phyloP scores from a whole-genome alignment of 371 early-diverging fungal genomes.

The Coemansia sp. region DNA sequence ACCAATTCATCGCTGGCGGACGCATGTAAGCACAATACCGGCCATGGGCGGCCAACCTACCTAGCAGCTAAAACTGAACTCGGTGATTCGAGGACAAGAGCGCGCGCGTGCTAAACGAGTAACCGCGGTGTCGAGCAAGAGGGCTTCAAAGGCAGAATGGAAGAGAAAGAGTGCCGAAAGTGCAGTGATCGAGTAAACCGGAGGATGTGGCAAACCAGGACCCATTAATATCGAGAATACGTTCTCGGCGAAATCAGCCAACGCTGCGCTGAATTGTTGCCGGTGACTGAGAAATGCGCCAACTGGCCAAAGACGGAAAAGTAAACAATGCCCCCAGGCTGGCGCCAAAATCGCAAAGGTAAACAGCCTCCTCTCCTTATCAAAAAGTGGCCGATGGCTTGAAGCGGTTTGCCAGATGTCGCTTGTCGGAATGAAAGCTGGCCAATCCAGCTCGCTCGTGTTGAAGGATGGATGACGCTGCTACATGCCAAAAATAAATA shows the following conservation, averaged over 20 bases:
- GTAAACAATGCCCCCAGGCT: slow-evolving; percentile 15
- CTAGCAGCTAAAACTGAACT: background rate
- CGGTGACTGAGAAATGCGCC: slow-evolving; percentile 3
- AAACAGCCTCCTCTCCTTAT: slow-evolving; percentile 4
- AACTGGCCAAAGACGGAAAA: slow-evolving; percentile 3
- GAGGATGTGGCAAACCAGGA: background rate
- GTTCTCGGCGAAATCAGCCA: slow-evolving; percentile 7
- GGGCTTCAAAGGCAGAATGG: background rate
- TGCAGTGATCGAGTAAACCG: slow-evolving; percentile 6
- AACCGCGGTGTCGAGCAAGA: background rate
- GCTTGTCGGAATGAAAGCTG: slow-evolving; percentile 1
- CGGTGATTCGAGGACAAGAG: background rate
- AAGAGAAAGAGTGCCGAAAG: background rate
- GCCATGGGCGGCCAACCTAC: background rate
- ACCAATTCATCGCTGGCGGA: background rate
- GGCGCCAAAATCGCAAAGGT: slow-evolving; percentile 6
- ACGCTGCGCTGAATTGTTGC: background rate
- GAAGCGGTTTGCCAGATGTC: background rate
- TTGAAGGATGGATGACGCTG: slow-evolving; percentile 3
- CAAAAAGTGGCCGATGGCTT: slow-evolving; percentile 1
- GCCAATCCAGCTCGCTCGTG: background rate
- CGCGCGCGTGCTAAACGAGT: background rate
- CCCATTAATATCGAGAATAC: slow-evolving; percentile 3
- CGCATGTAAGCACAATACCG: slow-evolving; percentile 3
- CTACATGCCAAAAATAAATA: background rate